Evolutionary conservation across 148 eudicot genomes (phyloP).

Genomic region (Cornus controversa): DNA sequence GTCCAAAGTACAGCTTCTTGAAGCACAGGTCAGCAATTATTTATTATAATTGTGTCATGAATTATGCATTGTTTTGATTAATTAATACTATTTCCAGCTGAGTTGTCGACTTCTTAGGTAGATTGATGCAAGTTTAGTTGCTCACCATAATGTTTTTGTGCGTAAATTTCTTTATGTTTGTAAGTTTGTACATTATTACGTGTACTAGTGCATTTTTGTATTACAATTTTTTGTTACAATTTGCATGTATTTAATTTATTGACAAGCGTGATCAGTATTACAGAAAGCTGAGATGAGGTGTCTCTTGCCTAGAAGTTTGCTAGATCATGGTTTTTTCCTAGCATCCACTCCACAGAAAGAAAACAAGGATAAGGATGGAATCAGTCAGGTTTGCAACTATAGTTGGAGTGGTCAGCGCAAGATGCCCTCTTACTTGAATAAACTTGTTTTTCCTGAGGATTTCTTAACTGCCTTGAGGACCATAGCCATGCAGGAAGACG

Average conservation of each 20-base stretch:
- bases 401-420: constrained; percentile 93
- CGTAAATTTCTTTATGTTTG: background rate
- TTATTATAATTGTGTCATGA: background rate
- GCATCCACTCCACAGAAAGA: constrained; percentile 28
- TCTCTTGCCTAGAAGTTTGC: constrained; percentile 69
- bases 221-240: background rate
- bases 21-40: constrained; percentile 63
- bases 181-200: background rate
- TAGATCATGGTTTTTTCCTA: constrained; percentile 69
- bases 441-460: constrained; percentile 84
- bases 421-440: constrained; percentile 66
- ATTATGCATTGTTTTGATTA: background rate
- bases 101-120: background rate
- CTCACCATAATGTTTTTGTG: background rate
- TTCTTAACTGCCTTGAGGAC: constrained; percentile 80
- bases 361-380: constrained; percentile 20
- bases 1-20: constrained; percentile 76
- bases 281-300: constrained; percentile 92
- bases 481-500: constrained; percentile 76
- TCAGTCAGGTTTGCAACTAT: constrained; percentile 31
- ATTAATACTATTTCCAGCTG: background rate
- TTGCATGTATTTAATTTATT: constrained; percentile 13
- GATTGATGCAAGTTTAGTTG: background rate
- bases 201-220: background rate
- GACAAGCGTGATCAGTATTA: constrained; percentile 4